Percentiles rank a stretch among this genome's conserved stretches.
phyloP scores from a whole-genome alignment of 2,329 filamentous ascomycete species.

The Cytospora piceicola region DNA sequence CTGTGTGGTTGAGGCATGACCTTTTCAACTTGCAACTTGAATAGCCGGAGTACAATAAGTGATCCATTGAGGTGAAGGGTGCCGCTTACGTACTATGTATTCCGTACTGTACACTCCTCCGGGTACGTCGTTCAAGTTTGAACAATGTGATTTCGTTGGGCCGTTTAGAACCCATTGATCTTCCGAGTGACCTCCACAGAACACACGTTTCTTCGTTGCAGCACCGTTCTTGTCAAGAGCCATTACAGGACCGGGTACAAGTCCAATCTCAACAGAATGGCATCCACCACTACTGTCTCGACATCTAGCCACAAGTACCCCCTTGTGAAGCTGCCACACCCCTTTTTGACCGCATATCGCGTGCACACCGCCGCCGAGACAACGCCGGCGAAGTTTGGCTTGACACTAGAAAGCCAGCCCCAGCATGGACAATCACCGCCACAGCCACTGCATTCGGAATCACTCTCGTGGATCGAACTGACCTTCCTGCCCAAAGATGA shows the following conservation, averaged over 20 bases:
- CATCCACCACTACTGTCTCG: slow-evolving; percentile 19
- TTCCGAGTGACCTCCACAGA: not conserved
- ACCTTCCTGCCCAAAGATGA: slow-evolving; percentile 34
- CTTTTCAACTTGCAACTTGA: too few species aligned
- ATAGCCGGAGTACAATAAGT: too few species aligned
- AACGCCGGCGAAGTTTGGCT: slow-evolving; percentile 32
- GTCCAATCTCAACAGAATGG: slow-evolving; percentile 29
- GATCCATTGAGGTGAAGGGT: not conserved
- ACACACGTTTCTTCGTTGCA: not conserved
- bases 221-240: not conserved
- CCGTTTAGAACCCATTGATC: not conserved
- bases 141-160: not conserved
- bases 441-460: slow-evolving; percentile 44
- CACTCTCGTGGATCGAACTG: slow-evolving; percentile 44
- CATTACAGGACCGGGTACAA: not conserved
- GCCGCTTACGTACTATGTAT: not conserved
- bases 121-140: not conserved
- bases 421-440: slow-evolving; percentile 39
- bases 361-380: slow-evolving; percentile 39
- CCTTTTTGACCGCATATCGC: slow-evolving; percentile 49
- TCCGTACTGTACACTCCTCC: not conserved
- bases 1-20: too few species aligned
- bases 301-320: slow-evolving; percentile 35
- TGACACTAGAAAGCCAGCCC: slow-evolving; percentile 43
- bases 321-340: slow-evolving; percentile 50